Conservation (phyloP, 2,329 filamentous ascomycete species). For the Penicillium sp. region DNA sequence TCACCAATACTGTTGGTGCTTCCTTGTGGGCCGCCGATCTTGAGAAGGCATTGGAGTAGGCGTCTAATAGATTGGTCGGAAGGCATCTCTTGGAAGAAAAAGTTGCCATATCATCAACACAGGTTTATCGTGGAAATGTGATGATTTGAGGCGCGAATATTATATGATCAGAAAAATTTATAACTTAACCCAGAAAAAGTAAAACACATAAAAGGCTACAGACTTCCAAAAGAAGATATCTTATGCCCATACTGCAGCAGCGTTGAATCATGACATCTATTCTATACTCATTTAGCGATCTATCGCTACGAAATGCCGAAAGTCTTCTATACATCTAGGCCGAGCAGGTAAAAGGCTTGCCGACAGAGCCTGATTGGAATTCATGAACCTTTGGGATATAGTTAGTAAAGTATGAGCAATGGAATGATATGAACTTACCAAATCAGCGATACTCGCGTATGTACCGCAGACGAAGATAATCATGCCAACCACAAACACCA, state of each 20-base stretch:
- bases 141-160: neutral
- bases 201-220: too few species aligned
- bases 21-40: slow-evolving; percentile 93
- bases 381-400: neutral
- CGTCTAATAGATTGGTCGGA: neutral
- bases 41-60: slow-evolving; percentile 52
- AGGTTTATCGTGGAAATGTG: neutral
- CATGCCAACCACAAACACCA: slow-evolving; percentile 19
- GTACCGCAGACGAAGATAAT: slow-evolving; percentile 17
- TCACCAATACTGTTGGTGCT: slow-evolving; percentile 89
- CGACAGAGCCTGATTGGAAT: slow-evolving; percentile 5
- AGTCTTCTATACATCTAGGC: neutral
- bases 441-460: slow-evolving; percentile 18
- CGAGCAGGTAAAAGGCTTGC: slow-evolving; percentile 7
- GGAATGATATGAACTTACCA: slow-evolving; percentile 10
- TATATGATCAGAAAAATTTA: neutral
- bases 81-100: neutral
- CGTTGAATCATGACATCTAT: neutral
- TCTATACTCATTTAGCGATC: neutral
- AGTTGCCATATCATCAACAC: neutral
- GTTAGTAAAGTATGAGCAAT: neutral
- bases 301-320: neutral
- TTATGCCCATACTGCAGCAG: neutral
- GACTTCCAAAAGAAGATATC: neutral
- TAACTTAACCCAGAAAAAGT: neutral